A percentile compares a stretch with the other conserved stretches of the same genome.
Evolutionary conservation across 2,329 filamentous ascomycete species (phyloP).

Genomic region (Venturia nashicola): DNA sequence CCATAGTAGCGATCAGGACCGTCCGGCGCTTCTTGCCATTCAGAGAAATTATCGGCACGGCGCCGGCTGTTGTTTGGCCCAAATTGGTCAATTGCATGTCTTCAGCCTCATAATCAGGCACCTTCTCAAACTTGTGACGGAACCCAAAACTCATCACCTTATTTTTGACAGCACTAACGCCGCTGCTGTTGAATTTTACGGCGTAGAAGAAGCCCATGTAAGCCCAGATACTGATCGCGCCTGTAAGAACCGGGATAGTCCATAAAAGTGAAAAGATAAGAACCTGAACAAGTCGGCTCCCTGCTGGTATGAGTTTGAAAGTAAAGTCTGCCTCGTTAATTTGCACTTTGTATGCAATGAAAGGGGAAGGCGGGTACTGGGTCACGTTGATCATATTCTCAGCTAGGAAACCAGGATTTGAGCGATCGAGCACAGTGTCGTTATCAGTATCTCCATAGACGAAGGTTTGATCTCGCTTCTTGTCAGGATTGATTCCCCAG

Average conservation of each 20-base stretch:
- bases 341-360: constrained; percentile 42
- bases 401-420: constrained; percentile 46
- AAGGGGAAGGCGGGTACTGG: constrained; percentile 41
- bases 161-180: constrained; percentile 29
- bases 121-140: neutral
- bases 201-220: constrained; percentile 52
- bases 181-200: constrained; percentile 50
- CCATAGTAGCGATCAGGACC: neutral
- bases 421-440: constrained; percentile 48
- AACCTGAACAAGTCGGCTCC: constrained; percentile 42
- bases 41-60: neutral
- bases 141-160: neutral
- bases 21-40: neutral
- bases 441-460: constrained; percentile 50
- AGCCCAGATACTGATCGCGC: constrained; percentile 36
- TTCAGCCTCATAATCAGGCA: neutral
- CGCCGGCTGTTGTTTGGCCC: neutral
- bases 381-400: constrained; percentile 48
- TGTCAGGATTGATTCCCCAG: constrained; percentile 55
- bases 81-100: neutral
- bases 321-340: constrained; percentile 42
- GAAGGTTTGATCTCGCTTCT: constrained; percentile 46
- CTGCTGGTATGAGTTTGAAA: constrained; percentile 42
- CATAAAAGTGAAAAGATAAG: constrained; percentile 42
- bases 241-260: constrained; percentile 40